Conservation (phyloP, 2,329 filamentous ascomycete genomes). For the Cylindrodendrum hubeiense region DNA sequence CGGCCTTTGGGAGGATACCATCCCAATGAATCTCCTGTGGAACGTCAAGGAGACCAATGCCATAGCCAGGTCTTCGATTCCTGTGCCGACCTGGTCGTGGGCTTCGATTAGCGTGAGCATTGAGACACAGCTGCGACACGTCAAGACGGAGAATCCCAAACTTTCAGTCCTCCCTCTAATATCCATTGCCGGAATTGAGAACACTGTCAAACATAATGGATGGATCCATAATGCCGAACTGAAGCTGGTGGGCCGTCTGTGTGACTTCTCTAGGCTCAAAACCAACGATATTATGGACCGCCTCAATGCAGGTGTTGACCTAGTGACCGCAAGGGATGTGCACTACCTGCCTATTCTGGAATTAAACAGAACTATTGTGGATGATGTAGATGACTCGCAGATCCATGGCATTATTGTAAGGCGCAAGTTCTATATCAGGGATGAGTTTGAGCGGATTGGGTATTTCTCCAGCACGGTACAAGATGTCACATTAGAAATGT, state of each 20-base stretch:
- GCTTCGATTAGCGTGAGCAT: neutral
- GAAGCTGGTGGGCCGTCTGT: neutral
- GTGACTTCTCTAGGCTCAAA: neutral
- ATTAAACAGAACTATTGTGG: neutral
- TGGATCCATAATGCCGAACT: neutral
- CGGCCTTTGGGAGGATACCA: neutral
- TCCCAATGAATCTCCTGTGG: neutral
- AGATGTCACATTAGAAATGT: too few species aligned
- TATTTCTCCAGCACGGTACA: too few species aligned
- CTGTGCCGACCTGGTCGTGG: conserved; percentile 1
- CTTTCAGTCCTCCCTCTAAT: too few species aligned
- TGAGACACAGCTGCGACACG: neutral
- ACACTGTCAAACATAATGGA: neutral
- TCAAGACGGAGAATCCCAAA: neutral
- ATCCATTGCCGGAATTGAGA: neutral
- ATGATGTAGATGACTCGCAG: neutral
- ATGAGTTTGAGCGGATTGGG: neutral
- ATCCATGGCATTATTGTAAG: neutral
- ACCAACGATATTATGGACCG: neutral
- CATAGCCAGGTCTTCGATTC: neutral
- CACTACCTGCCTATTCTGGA: neutral
- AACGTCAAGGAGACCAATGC: neutral
- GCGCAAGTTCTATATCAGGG: neutral
- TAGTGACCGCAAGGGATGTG: too few species aligned
- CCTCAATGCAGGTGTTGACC: neutral